Base-by-base conservation (phyloP, 768 basidiomycete species). In the Lactifluus echinatus region DNA sequence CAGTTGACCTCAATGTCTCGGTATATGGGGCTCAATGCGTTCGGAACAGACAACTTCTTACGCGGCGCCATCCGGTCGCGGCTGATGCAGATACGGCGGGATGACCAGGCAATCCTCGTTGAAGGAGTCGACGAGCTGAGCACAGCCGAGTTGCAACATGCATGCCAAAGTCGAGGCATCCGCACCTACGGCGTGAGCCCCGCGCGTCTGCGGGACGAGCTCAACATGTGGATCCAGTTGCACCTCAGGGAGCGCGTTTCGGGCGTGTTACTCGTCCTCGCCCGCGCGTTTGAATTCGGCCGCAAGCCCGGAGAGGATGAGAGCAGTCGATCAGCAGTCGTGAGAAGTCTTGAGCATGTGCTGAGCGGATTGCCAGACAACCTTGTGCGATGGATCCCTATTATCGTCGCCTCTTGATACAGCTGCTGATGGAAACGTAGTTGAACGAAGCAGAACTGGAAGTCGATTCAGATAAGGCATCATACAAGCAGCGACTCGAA, bases 11-110 rank as follows among this genome's bases (percentile, higher is more conserved):
- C 92, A 0, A 96, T 95, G 87, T 96, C 85, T 64, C 81, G 93
- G 56, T 98, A 99, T 70, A 96, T 99, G 93, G 91, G 88, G 54
- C 81, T 98, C 66, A 95, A 98, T 73, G 94, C 95, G 2, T 99
- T 97, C 67, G 96, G 96, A 44, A 98, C 95, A 15, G 96, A 99
- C 72, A 98, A 97, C 73, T 98, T 96, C 74, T 79, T 99, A 43
- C 87, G 95, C 45, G 92, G 92, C 34, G 83, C 88, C 34, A 90
- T 99, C 68, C 87, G 92, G 24, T 81, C 82, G 42, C 82, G 92
- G 28, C 76, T 99, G 24, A 75, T 87, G 61, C 79, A 87, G 66
- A 79, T 99, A 63, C 81, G 93, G 52, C 80, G 88, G 42, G 96
- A 99, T 66, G 95, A 99, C 73, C 87, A 97, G 72, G 83, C 88